phyloP scores from a whole-genome alignment of 2,329 filamentous ascomycete genomes.

The Hypoxylon sp. region DNA sequence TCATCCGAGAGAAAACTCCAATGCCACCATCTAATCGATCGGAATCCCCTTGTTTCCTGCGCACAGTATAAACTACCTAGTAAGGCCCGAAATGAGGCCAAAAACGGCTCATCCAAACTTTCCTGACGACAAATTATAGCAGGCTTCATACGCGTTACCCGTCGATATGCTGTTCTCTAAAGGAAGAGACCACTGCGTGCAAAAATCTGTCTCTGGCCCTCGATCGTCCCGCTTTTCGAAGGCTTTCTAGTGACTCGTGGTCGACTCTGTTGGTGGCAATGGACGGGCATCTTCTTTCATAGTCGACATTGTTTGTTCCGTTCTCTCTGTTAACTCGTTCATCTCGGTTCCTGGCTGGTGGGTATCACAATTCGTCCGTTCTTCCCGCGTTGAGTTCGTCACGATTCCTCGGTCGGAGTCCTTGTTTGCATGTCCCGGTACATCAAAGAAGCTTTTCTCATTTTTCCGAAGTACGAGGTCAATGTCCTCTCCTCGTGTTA shows the following conservation, averaged over 20 bases:
- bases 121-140: neutral
- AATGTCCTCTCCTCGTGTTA: constrained; percentile 59
- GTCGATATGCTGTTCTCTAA: neutral
- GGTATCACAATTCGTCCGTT: neutral
- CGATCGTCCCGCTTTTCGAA: neutral
- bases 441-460: constrained; percentile 17
- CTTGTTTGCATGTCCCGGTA: constrained; percentile 19
- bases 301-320: too few species aligned
- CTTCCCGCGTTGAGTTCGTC: neutral
- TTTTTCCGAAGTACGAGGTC: constrained; percentile 48
- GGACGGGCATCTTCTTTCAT: neutral
- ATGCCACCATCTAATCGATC: neutral
- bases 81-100: neutral
- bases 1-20: constrained; percentile 7
- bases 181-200: neutral
- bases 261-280: neutral
- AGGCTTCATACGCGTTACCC: neutral
- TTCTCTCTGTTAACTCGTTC: neutral
- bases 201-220: neutral
- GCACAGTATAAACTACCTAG: too few species aligned
- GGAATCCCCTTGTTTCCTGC: neutral
- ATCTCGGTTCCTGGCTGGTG: neutral
- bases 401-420: neutral
- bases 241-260: neutral
- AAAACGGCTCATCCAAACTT: neutral